These are phyloP conservation scores for Hypsizygus marmoreus DNA, from an alignment of 768 basidiomycete genomes.

Conservation along the genomic window DNA sequence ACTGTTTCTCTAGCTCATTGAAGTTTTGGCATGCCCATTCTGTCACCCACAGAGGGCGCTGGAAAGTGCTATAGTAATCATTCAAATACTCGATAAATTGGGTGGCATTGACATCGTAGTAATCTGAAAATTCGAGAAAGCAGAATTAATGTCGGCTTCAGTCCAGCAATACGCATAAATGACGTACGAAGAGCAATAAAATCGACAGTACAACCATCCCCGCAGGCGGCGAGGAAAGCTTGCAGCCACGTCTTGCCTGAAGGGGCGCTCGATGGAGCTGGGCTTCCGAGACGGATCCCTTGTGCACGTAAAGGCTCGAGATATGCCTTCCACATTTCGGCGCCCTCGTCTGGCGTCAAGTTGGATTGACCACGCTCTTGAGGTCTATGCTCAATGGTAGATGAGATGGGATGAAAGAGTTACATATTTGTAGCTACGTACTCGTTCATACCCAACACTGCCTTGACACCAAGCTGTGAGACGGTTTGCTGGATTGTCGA, in stretches of 20 bases:
- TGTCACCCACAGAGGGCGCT: slow-evolving; percentile 58
- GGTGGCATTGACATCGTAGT: slow-evolving; percentile 9
- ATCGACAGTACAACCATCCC: slow-evolving; percentile 53
- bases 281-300: slow-evolving; percentile 52
- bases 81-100: slow-evolving; percentile 9
- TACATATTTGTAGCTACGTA: slow-evolving; percentile 19
- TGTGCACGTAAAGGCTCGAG: slow-evolving; percentile 50
- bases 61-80: slow-evolving; percentile 30
- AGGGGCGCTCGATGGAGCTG: slow-evolving; percentile 53
- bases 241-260: slow-evolving; percentile 56
- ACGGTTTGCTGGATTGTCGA: slow-evolving; percentile 44
- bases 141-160: neutral
- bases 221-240: slow-evolving; percentile 52
- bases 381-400: slow-evolving; percentile 47
- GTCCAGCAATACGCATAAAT: neutral
- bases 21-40: slow-evolving; percentile 63
- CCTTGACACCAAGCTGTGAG: slow-evolving; percentile 34
- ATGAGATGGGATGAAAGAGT: neutral
- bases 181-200: slow-evolving; percentile 56
- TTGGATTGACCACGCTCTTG: slow-evolving; percentile 54
- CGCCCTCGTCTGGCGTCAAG: slow-evolving; percentile 48
- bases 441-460: slow-evolving; percentile 59
- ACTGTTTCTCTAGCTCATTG: slow-evolving; percentile 42
- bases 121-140: neutral
- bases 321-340: slow-evolving; percentile 51